phyloP scores from a whole-genome alignment of 2,329 filamentous ascomycete genomes.

The Trichoderma lentiforme region DNA sequence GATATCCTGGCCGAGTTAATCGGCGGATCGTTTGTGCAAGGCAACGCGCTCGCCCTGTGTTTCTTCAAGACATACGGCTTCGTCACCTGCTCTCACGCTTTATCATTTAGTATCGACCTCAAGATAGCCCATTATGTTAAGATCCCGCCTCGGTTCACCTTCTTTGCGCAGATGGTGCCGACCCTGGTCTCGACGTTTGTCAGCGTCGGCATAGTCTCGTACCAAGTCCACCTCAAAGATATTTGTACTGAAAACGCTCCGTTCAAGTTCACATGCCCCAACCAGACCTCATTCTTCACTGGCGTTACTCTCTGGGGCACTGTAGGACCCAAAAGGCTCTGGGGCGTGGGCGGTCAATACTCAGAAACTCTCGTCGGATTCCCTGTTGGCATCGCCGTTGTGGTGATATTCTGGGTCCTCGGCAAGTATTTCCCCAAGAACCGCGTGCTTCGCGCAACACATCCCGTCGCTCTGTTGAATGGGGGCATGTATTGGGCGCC shows the following conservation, averaged over 20 bases:
- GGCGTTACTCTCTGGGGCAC: conserved; percentile 41
- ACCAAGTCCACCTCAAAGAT: conserved; percentile 31
- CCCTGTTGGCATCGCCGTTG: conserved; percentile 36
- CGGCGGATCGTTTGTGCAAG: conserved; percentile 27
- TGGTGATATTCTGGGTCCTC: conserved; percentile 36
- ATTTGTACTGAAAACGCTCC: conserved; percentile 33
- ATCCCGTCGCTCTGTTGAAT: conserved; percentile 42
- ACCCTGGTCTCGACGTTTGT: conserved; percentile 39
- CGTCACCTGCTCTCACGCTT: conserved; percentile 41
- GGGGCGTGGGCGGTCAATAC: conserved; percentile 35
- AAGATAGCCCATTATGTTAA: conserved; percentile 52
- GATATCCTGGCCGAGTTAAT: conserved; percentile 43
- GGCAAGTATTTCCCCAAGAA: conserved; percentile 33
- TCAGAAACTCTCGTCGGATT: conserved; percentile 37
- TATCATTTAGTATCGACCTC: conserved; percentile 47
- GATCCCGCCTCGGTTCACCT: conserved; percentile 45
- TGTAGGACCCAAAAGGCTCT: conserved; percentile 37
- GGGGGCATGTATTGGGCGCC: conserved; percentile 41
- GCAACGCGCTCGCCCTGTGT: conserved; percentile 27
- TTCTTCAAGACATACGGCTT: conserved; percentile 31
- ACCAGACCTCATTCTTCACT: conserved; percentile 25
- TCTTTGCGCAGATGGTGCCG: conserved; percentile 45
- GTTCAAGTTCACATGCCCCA: conserved; percentile 13
- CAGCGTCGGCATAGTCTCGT: conserved; percentile 13
- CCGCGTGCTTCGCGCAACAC: conserved; percentile 37